Evolutionary conservation across 805 yeast species (phyloP), one percentile per base, ranked within the genome.

Genomic region (Lipomyces sp.): DNA sequence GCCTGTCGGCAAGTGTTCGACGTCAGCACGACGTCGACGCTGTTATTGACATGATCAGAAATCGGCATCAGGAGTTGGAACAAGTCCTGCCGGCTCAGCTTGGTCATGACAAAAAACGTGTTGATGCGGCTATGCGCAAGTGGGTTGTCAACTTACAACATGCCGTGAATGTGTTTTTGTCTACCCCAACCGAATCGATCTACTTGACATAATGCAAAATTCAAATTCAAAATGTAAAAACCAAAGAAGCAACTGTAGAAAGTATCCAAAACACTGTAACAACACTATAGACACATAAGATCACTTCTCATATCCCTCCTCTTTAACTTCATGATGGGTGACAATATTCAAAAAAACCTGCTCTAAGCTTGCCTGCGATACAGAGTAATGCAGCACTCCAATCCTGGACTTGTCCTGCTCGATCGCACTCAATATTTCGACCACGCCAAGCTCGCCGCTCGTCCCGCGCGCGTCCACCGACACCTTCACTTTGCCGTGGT

Each of bases 321-420:
- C 67, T 8, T 32, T 39, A 13, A 62, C 57, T 21, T 61, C 44
- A 50, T 64, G 64, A 13, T 48, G 46, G 1, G 66, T 60, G 3
- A 66, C 67, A 36, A 66, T 66, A 14, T 50, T 57, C 43, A 66
- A 51, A 47, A 66, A 66, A 34, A 66, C 69, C 45, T 66, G 68
- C 49, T 66, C 68, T 24, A 66, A 43, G 16, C 67, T 58, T 3
- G 70, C 61, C 18, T 60, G 63, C 7, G 64, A 45, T 1, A 66
- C 66, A 2, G 68, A 49, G 44, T 66, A 66, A 22, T 60, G 57
- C 46, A 57, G 61, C n/a, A 66, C 55, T 4, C 55, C 54, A 22
- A 53, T 8, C 16, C 22, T 28, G 16, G 34, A 29, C 33, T 43
- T 35, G 22, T 38, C 49, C 18, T 39, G 28, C 32, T 57, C 59